Conservation (phyloP, 1,284 basidiomycete species). For the Cutaneotrichosporon sp. region DNA sequence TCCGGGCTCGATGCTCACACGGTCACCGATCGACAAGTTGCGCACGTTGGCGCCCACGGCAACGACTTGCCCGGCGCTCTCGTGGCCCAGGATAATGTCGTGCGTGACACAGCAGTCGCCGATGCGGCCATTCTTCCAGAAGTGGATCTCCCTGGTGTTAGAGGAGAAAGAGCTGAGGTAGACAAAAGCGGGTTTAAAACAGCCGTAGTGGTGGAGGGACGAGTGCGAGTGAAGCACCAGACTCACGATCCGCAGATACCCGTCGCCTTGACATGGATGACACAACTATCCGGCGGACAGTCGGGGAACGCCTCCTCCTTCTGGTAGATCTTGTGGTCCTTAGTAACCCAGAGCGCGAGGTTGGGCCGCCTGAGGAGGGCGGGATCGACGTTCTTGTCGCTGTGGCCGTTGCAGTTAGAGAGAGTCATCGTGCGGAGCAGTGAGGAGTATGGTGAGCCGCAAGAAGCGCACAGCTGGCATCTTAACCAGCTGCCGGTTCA, state of each 20-base stretch:
- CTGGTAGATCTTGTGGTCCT: slow-evolving; percentile 36
- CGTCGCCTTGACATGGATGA: slow-evolving; percentile 35
- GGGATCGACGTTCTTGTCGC: slow-evolving; percentile 14
- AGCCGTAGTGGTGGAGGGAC: too few relatives aligned
- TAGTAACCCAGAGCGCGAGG: slow-evolving; percentile 38
- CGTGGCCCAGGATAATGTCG: slow-evolving; percentile 52
- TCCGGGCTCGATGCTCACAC: slow-evolving; percentile 54
- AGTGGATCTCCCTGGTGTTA: slow-evolving; percentile 31
- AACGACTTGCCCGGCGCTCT: slow-evolving; percentile 51
- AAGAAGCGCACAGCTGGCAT: too few relatives aligned
- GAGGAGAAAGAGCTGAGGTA: not conserved
- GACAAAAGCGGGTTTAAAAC: too few relatives aligned
- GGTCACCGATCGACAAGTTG: slow-evolving; percentile 50
- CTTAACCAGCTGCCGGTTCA: too few relatives aligned
- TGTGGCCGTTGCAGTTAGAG: not conserved
- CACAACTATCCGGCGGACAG: slow-evolving; percentile 31
- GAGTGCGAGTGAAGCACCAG: not conserved
- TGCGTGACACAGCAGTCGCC: slow-evolving; percentile 40
- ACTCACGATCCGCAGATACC: slow-evolving; percentile 31
- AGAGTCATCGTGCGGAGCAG: not conserved
- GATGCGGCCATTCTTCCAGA: slow-evolving; percentile 38
- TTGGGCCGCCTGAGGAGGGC: slow-evolving; percentile 29
- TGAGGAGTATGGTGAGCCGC: too few relatives aligned
- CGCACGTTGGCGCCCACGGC: slow-evolving; percentile 49
- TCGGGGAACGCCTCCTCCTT: slow-evolving; percentile 34